These are phyloP conservation scores for Plasmodium knowlesi DNA, from an alignment of 169 alveolate species.

Conservation along the genomic window DNA sequence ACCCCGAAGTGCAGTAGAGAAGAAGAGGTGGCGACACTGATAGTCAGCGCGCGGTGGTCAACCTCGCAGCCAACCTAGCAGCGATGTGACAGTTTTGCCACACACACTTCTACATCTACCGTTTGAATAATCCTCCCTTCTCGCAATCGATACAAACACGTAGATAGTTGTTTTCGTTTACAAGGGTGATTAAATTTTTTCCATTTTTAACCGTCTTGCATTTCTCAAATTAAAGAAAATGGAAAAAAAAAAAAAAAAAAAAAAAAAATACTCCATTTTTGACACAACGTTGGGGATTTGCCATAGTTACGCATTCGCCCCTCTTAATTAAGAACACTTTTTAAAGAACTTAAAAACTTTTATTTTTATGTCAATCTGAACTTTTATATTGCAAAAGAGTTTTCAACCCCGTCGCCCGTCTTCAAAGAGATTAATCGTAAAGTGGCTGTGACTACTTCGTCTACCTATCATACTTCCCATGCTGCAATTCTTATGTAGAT, in stretches of 20 bases:
- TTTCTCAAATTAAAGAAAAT: background rate
- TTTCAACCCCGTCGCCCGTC: background rate
- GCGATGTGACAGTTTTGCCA: background rate
- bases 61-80: background rate
- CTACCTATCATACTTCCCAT: background rate
- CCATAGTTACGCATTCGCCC: background rate
- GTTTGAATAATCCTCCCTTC: background rate
- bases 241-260: background rate
- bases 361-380: background rate
- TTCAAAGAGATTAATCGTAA: background rate
- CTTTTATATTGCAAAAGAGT: background rate
- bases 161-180: slow-evolving; percentile 4
- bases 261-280: background rate
- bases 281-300: background rate
- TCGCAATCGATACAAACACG: background rate
- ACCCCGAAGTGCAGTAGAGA: background rate
- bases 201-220: background rate
- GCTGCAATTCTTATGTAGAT: background rate
- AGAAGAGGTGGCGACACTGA: background rate
- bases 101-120: background rate
- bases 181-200: background rate
- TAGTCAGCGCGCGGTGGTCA: background rate
- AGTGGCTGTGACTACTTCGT: background rate
- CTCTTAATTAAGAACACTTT: background rate
- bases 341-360: background rate